A percentile compares a stretch with the other conserved stretches of the same genome.
phyloP scores from a whole-genome alignment of 148 eudicot species.

The Rhododendron simsii region DNA sequence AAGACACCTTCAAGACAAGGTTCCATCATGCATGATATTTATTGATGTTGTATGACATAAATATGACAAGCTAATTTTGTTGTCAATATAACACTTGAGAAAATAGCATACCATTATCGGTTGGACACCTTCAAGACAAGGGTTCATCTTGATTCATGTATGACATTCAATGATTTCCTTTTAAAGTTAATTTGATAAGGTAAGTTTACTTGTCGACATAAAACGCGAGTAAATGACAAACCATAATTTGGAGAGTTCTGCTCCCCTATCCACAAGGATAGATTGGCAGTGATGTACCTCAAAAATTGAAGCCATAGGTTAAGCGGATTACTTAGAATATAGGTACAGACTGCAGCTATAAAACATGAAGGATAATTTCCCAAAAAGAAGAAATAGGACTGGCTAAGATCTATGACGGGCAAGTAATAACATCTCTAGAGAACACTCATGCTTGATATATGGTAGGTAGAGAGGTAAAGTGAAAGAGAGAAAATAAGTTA shows the following conservation, averaged over 20 bases:
- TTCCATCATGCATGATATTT: background rate
- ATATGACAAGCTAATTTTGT: background rate
- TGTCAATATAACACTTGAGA: background rate
- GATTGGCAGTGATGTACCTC: background rate
- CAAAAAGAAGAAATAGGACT: background rate
- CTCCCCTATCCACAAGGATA: background rate
- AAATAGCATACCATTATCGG: background rate
- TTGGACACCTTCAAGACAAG: background rate
- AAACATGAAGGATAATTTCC: background rate
- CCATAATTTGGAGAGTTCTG: background rate
- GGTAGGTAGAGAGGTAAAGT: background rate
- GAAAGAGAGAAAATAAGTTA: background rate
- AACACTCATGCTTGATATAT: background rate
- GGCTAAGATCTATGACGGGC: background rate
- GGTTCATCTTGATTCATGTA: background rate
- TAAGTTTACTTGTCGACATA: background rate
- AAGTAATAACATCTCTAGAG: background rate
- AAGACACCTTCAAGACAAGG: background rate
- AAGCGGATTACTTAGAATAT: background rate
- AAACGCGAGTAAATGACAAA: background rate
- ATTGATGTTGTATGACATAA: background rate
- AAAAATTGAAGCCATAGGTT: background rate
- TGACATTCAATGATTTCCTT: background rate
- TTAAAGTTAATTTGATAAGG: background rate
- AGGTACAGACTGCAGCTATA: background rate